These are phyloP conservation scores for Chrysoporthe puriensis DNA, from an alignment of 2,329 filamentous ascomycete genomes.

Conservation along the genomic window DNA sequence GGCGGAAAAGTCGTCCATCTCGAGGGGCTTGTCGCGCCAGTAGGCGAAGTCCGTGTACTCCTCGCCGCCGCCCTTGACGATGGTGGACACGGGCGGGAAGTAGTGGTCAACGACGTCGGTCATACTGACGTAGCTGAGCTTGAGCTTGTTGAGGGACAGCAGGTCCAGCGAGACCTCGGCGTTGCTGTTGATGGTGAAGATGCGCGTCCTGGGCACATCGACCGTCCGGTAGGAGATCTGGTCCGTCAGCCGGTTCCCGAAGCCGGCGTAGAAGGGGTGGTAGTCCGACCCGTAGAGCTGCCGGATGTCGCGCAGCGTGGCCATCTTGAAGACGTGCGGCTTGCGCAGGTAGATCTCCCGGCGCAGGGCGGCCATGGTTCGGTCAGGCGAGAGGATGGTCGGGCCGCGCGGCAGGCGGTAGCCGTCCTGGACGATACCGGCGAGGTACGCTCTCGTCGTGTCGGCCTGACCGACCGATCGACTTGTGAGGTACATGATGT, in stretches of 20 bases:
- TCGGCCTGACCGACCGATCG: slow-evolving; percentile 93
- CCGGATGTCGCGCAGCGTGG: slow-evolving; percentile 91
- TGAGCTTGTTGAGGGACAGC: slow-evolving; percentile 88
- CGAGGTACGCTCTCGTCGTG: slow-evolving; percentile 84
- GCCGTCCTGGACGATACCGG: slow-evolving; percentile 85
- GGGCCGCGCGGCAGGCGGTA: slow-evolving; percentile 87
- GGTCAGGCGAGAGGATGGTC: slow-evolving; percentile 91
- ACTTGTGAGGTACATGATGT: slow-evolving; percentile 97
- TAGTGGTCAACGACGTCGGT: slow-evolving; percentile 97
- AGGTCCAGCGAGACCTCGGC: slow-evolving; percentile 93
- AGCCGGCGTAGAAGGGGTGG: slow-evolving; percentile 94
- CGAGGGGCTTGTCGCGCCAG: slow-evolving; percentile 85
- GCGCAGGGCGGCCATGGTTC: slow-evolving; percentile 89
- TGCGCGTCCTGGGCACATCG: slow-evolving; percentile 89
- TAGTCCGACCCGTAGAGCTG: slow-evolving; percentile 77
- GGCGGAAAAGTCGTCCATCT: slow-evolving; percentile 85
- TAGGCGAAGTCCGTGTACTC: slow-evolving; percentile 97
- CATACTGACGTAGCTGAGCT: slow-evolving; percentile 96
- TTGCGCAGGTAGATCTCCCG: slow-evolving; percentile 94
- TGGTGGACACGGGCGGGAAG: slow-evolving; percentile 86
- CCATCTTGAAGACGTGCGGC: slow-evolving; percentile 99
- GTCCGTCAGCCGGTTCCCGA: slow-evolving; percentile 94
- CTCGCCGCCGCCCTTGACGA: slow-evolving; percentile 88
- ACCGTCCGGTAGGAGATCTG: slow-evolving; percentile 95
- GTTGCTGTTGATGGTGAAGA: slow-evolving; percentile 98